A percentile compares a stretch with the other conserved stretches of the same genome.
Evolutionary conservation across 257 asterid genomes (phyloP).

Genomic region (Asclepias syriaca): DNA sequence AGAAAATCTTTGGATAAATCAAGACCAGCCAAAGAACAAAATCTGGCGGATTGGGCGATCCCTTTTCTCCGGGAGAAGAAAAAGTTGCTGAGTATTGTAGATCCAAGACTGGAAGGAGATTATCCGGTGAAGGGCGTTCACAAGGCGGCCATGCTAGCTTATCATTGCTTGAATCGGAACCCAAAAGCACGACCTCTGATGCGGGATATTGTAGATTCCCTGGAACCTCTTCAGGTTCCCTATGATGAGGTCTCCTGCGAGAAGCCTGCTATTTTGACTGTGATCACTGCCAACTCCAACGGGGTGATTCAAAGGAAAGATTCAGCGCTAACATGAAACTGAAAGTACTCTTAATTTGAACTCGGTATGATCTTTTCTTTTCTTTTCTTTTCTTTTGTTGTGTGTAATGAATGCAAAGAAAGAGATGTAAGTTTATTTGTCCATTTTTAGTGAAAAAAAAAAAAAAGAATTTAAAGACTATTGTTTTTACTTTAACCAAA

Average conservation of each 20-base stretch:
- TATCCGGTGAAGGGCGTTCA: conserved; percentile 70
- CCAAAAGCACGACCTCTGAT: conserved; percentile 88
- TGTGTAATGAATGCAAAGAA: neutral
- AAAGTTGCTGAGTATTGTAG: conserved; percentile 64
- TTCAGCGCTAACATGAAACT: conserved; percentile 15
- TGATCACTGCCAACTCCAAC: conserved; percentile 32
- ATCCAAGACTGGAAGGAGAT: conserved; percentile 73
- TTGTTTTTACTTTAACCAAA: neutral
- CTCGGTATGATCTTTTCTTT: neutral
- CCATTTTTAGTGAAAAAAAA: neutral
- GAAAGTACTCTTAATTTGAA: neutral
- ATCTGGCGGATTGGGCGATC: conserved; percentile 88
- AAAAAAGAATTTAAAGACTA: neutral
- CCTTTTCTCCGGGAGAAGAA: conserved; percentile 76
- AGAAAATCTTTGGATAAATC: conserved; percentile 74
- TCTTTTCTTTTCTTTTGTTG: neutral
- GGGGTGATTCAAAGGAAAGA: conserved; percentile 22
- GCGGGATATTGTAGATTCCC: conserved; percentile 82
- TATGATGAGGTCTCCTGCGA: conserved; percentile 28
- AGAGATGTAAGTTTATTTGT: neutral
- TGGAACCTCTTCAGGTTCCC: conserved; percentile 76
- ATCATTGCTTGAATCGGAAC: conserved; percentile 76
- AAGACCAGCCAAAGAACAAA: conserved; percentile 71
- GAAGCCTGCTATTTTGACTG: conserved; percentile 34
- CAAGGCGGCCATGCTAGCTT: conserved; percentile 86